These are phyloP conservation scores for Wickerhamomyces kurtzmanii DNA, from an alignment of 805 yeast species.

Conservation along the genomic window DNA sequence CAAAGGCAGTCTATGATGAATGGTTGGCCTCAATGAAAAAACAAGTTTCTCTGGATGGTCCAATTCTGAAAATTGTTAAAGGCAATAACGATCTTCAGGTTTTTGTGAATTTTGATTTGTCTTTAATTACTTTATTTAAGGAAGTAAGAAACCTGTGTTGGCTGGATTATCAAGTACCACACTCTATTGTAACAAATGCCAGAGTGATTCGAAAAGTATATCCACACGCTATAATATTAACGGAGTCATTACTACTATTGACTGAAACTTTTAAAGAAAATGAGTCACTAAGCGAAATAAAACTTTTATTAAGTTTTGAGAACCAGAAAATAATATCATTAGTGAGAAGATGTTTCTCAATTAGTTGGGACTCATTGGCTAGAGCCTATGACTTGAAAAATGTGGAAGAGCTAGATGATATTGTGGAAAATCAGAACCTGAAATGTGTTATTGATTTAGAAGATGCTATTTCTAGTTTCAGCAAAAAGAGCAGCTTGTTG, in stretches of 20 bases:
- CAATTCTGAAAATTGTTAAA: slow-evolving; percentile 28
- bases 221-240: slow-evolving; percentile 45
- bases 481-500: slow-evolving; percentile 20
- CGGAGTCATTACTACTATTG: slow-evolving; percentile 39
- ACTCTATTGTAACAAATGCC: slow-evolving; percentile 33
- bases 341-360: slow-evolving; percentile 23
- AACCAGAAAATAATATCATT: slow-evolving; percentile 21
- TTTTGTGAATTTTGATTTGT: slow-evolving; percentile 43
- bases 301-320: slow-evolving; percentile 28
- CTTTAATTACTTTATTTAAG: slow-evolving; percentile 30
- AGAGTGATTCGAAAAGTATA: slow-evolving; percentile 39
- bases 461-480: slow-evolving; percentile 17
- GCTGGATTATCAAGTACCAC: slow-evolving; percentile 51
- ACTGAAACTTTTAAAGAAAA: slow-evolving; percentile 18
- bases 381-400: slow-evolving; percentile 37
- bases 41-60: slow-evolving; percentile 18
- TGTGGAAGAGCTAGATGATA: slow-evolving; percentile 16
- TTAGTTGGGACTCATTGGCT: slow-evolving; percentile 45
- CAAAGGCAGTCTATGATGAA: slow-evolving; percentile 25
- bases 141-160: slow-evolving; percentile 43
- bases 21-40: slow-evolving; percentile 36
- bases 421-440: slow-evolving; percentile 21
- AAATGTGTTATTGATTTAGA: slow-evolving; percentile 22
- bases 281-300: slow-evolving; percentile 29
- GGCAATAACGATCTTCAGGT: slow-evolving; percentile 11